Conservation (phyloP, 2,329 filamentous ascomycete genomes). For the Fonsecaea monophora region DNA sequence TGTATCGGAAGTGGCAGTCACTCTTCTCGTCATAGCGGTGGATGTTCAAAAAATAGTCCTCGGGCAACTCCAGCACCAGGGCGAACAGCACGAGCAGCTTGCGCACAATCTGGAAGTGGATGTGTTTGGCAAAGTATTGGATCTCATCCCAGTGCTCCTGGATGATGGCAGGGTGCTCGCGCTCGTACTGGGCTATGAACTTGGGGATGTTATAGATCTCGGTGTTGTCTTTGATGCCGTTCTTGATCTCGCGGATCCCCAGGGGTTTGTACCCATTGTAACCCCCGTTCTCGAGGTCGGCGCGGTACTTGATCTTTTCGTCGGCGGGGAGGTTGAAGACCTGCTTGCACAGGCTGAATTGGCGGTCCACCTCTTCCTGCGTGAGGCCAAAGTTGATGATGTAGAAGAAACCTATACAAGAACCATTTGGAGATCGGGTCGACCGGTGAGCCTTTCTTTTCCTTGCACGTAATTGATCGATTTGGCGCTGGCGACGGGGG, state of each 20-base stretch:
- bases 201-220: conserved; percentile 69
- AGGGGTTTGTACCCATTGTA: conserved; percentile 63
- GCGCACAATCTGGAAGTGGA: conserved; percentile 63
- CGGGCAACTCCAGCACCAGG: conserved; percentile 64
- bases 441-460: background rate
- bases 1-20: conserved; percentile 67
- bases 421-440: background rate
- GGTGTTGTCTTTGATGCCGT: conserved; percentile 57
- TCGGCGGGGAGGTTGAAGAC: conserved; percentile 63
- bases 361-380: conserved; percentile 64
- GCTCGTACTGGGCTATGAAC: conserved; percentile 55
- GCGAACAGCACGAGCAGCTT: conserved; percentile 64
- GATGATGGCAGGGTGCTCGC: conserved; percentile 57
- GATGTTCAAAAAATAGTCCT: conserved; percentile 61
- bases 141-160: conserved; percentile 61
- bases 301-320: conserved; percentile 65
- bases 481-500: background rate
- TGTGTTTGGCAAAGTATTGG: conserved; percentile 59
- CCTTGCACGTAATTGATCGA: background rate
- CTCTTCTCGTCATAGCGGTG: conserved; percentile 64
- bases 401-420: conserved; percentile 63
- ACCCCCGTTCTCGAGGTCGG: conserved; percentile 58
- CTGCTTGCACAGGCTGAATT: conserved; percentile 65
- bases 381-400: conserved; percentile 65
- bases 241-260: conserved; percentile 47